Conservation (phyloP, 2,329 filamentous ascomycete genomes). For the Rugonectria rugulosa region DNA sequence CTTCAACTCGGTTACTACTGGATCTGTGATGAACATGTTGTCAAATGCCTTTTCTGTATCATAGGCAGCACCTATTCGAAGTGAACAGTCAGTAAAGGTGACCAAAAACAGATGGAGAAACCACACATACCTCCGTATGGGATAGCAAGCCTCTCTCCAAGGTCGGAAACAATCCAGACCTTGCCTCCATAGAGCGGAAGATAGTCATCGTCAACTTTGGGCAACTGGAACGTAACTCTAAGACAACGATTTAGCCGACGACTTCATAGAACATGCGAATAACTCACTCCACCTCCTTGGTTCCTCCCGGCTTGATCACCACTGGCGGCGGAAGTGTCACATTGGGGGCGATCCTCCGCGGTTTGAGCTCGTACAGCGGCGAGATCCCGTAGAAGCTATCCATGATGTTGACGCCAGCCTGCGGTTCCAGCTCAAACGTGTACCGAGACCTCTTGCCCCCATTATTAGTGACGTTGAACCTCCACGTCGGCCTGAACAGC, state of each 20-base stretch:
- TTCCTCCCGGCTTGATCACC: slow-evolving; percentile 40
- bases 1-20: slow-evolving; percentile 35
- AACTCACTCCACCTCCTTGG: slow-evolving; percentile 38
- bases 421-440: slow-evolving; percentile 48
- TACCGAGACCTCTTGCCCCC: slow-evolving; percentile 50
- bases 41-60: slow-evolving; percentile 50
- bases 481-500: slow-evolving; percentile 47
- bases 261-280: no score
- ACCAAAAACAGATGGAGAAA: no score
- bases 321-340: slow-evolving; percentile 40
- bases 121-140: slow-evolving; percentile 52
- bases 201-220: slow-evolving; percentile 42
- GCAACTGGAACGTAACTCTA: slow-evolving; percentile 42
- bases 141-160: slow-evolving; percentile 50
- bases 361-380: slow-evolving; percentile 38
- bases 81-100: not conserved
- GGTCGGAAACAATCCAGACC: slow-evolving; percentile 49
- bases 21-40: slow-evolving; percentile 44
- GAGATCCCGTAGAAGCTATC: slow-evolving; percentile 41
- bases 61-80: slow-evolving; percentile 43
- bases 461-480: slow-evolving; percentile 53
- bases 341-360: slow-evolving; percentile 38
- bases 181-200: slow-evolving; percentile 56
- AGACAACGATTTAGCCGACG: not conserved
- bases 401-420: slow-evolving; percentile 48